Base-by-base conservation (phyloP, 441 rosid species). In the Brassica hybrid region DNA sequence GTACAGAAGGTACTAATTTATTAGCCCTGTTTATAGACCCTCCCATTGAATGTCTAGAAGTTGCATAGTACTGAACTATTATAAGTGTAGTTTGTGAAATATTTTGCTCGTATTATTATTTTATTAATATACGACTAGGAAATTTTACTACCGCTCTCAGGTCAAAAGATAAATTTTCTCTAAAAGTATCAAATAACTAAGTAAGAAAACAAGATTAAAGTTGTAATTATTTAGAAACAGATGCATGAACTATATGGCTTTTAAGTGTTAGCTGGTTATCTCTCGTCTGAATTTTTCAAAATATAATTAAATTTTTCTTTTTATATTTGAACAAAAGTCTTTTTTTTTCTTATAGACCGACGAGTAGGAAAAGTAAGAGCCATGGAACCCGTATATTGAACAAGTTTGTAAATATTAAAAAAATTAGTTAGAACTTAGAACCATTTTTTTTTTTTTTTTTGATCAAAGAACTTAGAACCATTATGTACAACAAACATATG, bases 1-100 rank as follows among this genome's bases (percentile, higher is more conserved):
- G 65, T 80, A 80, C 66, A 71, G 83, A 76, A 80, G 83, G 83
- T 80, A 69, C 45, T 21, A 85, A 84, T 0, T 63, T 30, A 27
- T 12, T 48, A 45, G 27, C 30, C 61, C 52, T 5, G 32, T 54
- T 66, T 67, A 17, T 16, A 16, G 18, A 16, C 12, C n/a, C 7
- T 52, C 63, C 5, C 11, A 16, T 79, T 83, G 21, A 56, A 65
- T 38, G 34, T 12, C 18, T 45, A n/a, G 59, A 67, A 67, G 5
- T 66, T 36, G 68, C 52, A 6, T 25, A 25, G 36, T 23, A 7
- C 71, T 34, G 32, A 67, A 50, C 57, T 54, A 54, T 16, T 50
- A 27, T 12, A 4, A 14, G 57, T 58, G 30, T 59, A 59, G 58
- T 21, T 58, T 58, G 56, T 58, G 65, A 59, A 56, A 19, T 69